Evolutionary conservation across 306 rosid species (phyloP).

Genomic region (Cyamopsis tetragonoloba): DNA sequence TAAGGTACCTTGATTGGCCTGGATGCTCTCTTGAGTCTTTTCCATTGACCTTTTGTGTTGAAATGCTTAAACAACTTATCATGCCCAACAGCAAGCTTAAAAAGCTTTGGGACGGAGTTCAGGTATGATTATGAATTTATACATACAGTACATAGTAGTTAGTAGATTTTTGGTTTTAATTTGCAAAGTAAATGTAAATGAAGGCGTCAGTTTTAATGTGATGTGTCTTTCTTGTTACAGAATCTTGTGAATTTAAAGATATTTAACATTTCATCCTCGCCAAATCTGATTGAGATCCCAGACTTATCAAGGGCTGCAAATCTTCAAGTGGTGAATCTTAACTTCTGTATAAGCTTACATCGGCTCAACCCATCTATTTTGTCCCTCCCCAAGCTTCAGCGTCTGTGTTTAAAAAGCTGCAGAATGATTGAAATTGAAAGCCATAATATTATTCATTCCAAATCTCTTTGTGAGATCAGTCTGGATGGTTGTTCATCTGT

Average conservation of each 20-base stretch:
- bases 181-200: too few species aligned
- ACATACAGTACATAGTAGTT: too few species aligned
- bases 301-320: not conserved
- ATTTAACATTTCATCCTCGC: not conserved
- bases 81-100: not conserved
- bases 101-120: slow-evolving; percentile 10
- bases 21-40: not conserved
- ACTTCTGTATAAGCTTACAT: not conserved
- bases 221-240: not conserved
- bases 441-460: not conserved
- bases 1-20: not conserved
- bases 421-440: not conserved
- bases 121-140: too few species aligned
- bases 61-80: not conserved
- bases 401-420: not conserved
- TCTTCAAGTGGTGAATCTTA: not conserved
- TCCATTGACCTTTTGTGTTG: slow-evolving; percentile 5
- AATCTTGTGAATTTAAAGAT: not conserved
- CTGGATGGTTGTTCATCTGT: not conserved
- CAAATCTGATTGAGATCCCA: not conserved
- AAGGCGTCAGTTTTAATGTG: too few species aligned
- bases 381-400: not conserved
- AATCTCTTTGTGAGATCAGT: not conserved
- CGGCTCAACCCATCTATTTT: not conserved
- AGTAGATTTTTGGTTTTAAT: too few species aligned